Evolutionary conservation across 2,329 filamentous ascomycete species (phyloP), one percentile per base, ranked within the genome.

Genomic region (Periconia sp.): DNA sequence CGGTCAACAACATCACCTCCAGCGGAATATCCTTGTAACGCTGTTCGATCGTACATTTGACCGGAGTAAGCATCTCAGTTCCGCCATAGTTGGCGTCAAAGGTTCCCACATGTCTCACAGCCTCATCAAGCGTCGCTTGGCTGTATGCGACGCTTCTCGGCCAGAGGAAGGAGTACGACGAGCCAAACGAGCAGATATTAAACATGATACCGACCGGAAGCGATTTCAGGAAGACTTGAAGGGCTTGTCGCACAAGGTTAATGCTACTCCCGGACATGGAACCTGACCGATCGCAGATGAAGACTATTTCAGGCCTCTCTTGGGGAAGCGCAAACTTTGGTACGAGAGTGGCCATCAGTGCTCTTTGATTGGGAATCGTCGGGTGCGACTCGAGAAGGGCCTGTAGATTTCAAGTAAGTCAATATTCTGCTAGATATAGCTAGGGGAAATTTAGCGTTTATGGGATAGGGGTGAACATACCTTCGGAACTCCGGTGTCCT

Each of bases 211-310:
- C 82, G 1, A 84, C 54, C 0, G 84, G 84, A 2, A 88, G 70
- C 0, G 83, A 86, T 59, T 85, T 86, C 43, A 88, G 69, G 53
- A 88, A 87, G 16, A 87, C 71, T 4, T 78, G 75, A 16, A 88
- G 71, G 0, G 84, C 83, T 1, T 76, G 68, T 17, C 76, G 69
- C 3, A 85, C 73, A 22, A 82, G 76, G 0, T 54, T 49, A 2
- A 86, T 86, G 26, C 78, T 80, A 4, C 52, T 50, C 1, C 65
- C 59, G 0, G 29, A 18, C 85, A 87, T 87, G 45, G 84, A 87
- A 0, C 85, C 86, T 42, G 84, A 88, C 37, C 86, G 79, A 61
- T 91, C 87, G 41, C 84, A 86, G 4, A 91, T 71, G 52, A 91
- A 89, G 13, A 90, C 80, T 16, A 91, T 78, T 59, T 91, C 87